phyloP scores from a whole-genome alignment of 2,329 filamentous ascomycete genomes.

The Claviceps sp. region DNA sequence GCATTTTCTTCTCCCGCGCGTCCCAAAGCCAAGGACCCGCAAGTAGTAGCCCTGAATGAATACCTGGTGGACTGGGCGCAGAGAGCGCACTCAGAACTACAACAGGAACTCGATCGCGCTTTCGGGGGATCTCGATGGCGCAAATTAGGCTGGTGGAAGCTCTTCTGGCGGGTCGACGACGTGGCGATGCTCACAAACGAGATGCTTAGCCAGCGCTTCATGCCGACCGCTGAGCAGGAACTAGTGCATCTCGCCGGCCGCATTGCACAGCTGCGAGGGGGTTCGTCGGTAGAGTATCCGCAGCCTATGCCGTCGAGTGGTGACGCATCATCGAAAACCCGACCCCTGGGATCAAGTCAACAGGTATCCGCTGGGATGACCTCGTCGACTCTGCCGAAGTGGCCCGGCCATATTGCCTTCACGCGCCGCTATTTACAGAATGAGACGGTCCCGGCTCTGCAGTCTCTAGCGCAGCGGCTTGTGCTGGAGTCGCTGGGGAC shows the following conservation, averaged over 20 bases:
- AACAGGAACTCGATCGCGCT: slow-evolving; percentile 62
- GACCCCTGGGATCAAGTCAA: slow-evolving; percentile 4
- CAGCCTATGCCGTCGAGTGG: slow-evolving; percentile 19
- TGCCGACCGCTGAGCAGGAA: slow-evolving; percentile 64
- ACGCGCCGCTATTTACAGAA: slow-evolving; percentile 53
- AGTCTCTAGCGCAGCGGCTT: slow-evolving; percentile 59
- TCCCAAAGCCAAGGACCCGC: slow-evolving; percentile 19
- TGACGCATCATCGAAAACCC: background rate
- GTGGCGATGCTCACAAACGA: slow-evolving; percentile 72
- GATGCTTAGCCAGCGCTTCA: slow-evolving; percentile 63
- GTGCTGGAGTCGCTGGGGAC: slow-evolving; percentile 65
- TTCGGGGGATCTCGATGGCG: slow-evolving; percentile 68
- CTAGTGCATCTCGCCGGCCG: slow-evolving; percentile 74
- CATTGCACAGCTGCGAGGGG: slow-evolving; percentile 38
- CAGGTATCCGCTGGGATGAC: background rate
- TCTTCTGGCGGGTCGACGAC: slow-evolving; percentile 91
- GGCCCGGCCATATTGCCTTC: slow-evolving; percentile 62
- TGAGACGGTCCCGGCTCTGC: slow-evolving; percentile 56
- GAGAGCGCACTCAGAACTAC: slow-evolving; percentile 68
- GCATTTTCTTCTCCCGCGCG: slow-evolving; percentile 22
- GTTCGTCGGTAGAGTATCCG: slow-evolving; percentile 17
- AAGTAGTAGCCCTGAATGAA: slow-evolving; percentile 32
- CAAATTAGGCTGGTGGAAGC: slow-evolving; percentile 81
- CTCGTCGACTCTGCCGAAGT: slow-evolving; percentile 30
- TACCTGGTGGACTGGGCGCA: slow-evolving; percentile 63